These are phyloP conservation scores for Elsinoe necatrix DNA, from an alignment of 2,329 filamentous ascomycete genomes.

Conservation along the genomic window DNA sequence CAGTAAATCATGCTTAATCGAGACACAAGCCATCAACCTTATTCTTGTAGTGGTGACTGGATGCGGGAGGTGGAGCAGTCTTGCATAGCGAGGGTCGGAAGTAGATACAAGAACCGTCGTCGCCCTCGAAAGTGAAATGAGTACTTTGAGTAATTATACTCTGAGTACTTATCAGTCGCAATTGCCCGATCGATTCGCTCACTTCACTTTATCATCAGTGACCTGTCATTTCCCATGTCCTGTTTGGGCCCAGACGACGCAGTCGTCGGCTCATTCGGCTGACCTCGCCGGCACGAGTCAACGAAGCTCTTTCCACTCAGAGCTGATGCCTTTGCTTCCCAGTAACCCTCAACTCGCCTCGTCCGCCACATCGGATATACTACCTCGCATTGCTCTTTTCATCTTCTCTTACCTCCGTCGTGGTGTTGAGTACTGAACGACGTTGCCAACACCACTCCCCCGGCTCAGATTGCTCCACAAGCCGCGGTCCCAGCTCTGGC, in stretches of 20 bases:
- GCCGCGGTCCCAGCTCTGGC: background rate
- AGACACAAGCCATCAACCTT: background rate
- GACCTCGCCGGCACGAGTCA: background rate
- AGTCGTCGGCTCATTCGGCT: background rate
- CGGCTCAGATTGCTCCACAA: no score
- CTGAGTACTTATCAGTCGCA: no score
- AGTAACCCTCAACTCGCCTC: background rate
- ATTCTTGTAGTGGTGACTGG: background rate
- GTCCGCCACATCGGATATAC: background rate
- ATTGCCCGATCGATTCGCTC: no score
- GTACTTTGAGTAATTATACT: no score
- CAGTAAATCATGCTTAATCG: background rate
- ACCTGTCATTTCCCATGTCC: background rate
- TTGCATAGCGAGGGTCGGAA: background rate
- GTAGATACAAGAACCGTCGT: background rate
- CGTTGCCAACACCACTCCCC: no score
- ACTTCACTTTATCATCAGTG: no score
- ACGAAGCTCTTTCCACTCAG: background rate
- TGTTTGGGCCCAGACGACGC: background rate
- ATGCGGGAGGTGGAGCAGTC: background rate
- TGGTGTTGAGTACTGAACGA: no score
- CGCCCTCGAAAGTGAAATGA: no score
- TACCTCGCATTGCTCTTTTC: background rate
- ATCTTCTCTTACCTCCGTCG: background rate
- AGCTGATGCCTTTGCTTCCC: background rate